Base-by-base conservation (phyloP, 768 basidiomycete species). In the Boletus reticulatus region DNA sequence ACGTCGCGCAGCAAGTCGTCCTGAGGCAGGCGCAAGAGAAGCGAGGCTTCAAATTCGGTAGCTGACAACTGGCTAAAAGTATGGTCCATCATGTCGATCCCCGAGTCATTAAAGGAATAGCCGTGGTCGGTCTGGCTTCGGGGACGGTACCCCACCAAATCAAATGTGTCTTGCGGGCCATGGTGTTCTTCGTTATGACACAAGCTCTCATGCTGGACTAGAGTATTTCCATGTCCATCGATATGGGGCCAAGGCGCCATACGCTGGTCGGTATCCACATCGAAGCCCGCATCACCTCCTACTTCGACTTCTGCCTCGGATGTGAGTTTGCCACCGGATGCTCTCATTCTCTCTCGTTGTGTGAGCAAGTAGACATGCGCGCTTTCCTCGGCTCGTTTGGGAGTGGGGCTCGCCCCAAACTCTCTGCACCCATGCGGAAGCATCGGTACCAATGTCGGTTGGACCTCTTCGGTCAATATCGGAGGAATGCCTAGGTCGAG, bases 321-420 rank as follows among this genome's bases (percentile, higher is more conserved):
- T 7, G 22, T 9, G 12, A 32, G 29, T 16, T 36, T 36, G n/a
- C 47, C 12, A 34, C 58, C 54, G 4, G 60, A 61, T 16, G 43
- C 56, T 46, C 45, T 64, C 19, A 39, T 43, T 24, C 66, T 67
- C 50, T 71, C 70, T 47, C 59, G 58, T 2, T 50, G 62, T 14
- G 68, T 72, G 50, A 71, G 61, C 16, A 71, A 37, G 19, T 67
- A 64, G 9, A 64, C 6, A 8, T 50, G 56, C 17, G 38, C 47
- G 19, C 37, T 57, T 42, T 57, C 58, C 34, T 54, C 58, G 14
- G 19, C 12, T 47, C 60, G 61, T 44, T 52, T 48, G 19, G 59
- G 66, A 46, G 49, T 34, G 41, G 70, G 72, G 16, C 66, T 72
- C 37, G 32, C 52, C 55, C 72, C 70, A 34, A 72, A 52, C 36